These are phyloP conservation scores for Asterella californica DNA, from an alignment of 225 moss, liverwort and hornwort genomes.

Conservation along the genomic window DNA sequence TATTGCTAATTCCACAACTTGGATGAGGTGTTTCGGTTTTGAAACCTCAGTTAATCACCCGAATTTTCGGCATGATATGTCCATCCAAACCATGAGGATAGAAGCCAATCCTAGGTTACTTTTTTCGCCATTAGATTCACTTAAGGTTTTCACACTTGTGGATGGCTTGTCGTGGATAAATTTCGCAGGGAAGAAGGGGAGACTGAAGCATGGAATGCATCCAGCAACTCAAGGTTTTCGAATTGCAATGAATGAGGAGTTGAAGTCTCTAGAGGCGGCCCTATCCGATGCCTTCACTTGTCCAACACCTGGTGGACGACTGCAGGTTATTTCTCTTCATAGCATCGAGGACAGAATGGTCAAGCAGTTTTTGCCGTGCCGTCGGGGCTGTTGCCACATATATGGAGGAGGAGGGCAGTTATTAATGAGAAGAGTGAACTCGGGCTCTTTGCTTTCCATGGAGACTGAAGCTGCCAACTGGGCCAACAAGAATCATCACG, in stretches of 20 bases:
- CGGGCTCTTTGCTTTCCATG: not conserved
- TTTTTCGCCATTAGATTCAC: too few species aligned
- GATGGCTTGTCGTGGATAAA: too few species aligned
- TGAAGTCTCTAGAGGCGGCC: too few species aligned
- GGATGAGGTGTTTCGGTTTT: too few species aligned
- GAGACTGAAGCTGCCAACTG: not conserved
- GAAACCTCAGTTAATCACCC: too few species aligned
- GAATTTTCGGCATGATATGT: too few species aligned
- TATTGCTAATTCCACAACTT: too few species aligned
- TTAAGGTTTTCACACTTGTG: too few species aligned
- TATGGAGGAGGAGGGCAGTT: conserved; percentile 11
- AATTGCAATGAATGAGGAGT: conserved; percentile 91
- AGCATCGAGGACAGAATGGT: conserved; percentile 91
- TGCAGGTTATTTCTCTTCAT: conserved; percentile 84
- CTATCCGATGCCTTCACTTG: conserved; percentile 61
- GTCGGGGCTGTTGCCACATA: conserved; percentile 1
- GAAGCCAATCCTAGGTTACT: too few species aligned
- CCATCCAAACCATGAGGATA: too few species aligned
- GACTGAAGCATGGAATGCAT: conserved; percentile 59
- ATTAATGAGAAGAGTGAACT: not conserved
- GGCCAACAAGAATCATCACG: not conserved
- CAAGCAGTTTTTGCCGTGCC: conserved; percentile 67
- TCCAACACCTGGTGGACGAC: conserved; percentile 61
- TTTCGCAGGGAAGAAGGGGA: conserved; percentile 59
- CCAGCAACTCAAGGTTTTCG: conserved; percentile 84